Percentiles rank a stretch among this genome's conserved stretches.
phyloP scores from a whole-genome alignment of 345 rosid species.

The Corymbia maculata region DNA sequence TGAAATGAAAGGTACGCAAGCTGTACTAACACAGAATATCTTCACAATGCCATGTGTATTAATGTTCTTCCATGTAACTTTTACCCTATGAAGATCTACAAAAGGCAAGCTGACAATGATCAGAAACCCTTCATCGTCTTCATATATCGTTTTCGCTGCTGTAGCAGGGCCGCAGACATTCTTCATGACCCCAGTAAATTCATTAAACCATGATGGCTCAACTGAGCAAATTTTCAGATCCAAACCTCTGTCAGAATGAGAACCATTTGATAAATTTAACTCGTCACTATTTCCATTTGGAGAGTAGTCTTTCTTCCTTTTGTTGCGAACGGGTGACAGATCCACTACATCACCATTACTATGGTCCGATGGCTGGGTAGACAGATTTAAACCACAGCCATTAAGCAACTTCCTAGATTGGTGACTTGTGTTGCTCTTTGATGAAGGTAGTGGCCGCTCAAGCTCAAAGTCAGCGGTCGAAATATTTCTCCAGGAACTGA shows the following conservation, averaged over 20 bases:
- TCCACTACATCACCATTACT: constrained; percentile 26
- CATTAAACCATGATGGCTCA: constrained; percentile 33
- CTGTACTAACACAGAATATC: constrained; percentile 69
- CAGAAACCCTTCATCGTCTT: constrained; percentile 65
- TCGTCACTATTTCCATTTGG: constrained; percentile 5
- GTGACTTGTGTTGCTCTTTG: not conserved
- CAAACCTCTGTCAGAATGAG: constrained; percentile 2
- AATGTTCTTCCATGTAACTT: constrained; percentile 83
- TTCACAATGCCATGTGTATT: constrained; percentile 64
- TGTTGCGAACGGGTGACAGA: constrained; percentile 19
- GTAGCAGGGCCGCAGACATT: constrained; percentile 58
- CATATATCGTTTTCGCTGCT: constrained; percentile 75
- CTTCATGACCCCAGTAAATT: constrained; percentile 40
- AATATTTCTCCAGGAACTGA: constrained; percentile 38
- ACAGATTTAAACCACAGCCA: constrained; percentile 32
- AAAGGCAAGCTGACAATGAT: constrained; percentile 70
- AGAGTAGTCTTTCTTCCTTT: constrained; percentile 32
- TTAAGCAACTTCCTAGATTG: constrained; percentile 25
- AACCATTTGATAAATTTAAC: not conserved
- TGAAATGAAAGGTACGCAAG: constrained; percentile 66
- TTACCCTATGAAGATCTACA: constrained; percentile 65
- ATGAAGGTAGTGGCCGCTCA: constrained; percentile 13
- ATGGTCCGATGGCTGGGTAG: constrained; percentile 28
- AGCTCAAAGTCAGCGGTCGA: constrained; percentile 35
- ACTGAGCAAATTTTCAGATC: constrained; percentile 2